Base-by-base conservation (phyloP, 805 yeast genomes). In the Spathaspora arborariae region DNA sequence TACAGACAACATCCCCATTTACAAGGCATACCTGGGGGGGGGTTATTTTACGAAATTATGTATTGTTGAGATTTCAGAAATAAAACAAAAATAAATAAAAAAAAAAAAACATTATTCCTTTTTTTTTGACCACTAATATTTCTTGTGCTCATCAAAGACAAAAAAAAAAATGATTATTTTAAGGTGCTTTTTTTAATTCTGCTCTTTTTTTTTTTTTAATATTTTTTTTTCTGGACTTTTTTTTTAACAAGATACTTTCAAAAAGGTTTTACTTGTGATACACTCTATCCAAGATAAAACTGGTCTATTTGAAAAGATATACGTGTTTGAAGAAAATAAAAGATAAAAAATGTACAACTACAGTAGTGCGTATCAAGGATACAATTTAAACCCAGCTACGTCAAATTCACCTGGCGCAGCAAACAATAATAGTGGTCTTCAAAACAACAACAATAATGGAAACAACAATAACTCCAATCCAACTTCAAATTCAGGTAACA, bases 371-470 rank as follows among this genome's bases (percentile, higher is more conserved):
- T 30, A 30, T 13, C 16, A 6, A 13, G 35, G 35, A 16, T 30
- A 30, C n/a, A 30, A 30, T 30, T 30, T 30, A 15, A 30, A 30
- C 35, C 35, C 35, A 30, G 16, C 35, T 3, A 30, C 35, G 4
- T 9, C 35, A 13, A 30, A 30, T 24, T 24, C 27, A 8, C 27
- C 27, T 13, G 27, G 27, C 16, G 35, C 35, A 16, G 35, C 35
- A 13, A 30, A 15, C 35, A 30, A 30, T 13, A 18, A 36, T 20
- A 13, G 39, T n/a, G 18, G 11, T 16, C 21, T 37, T 22, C 39
- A 37, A 47, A 47, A 47, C 39, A 47, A 47, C 37, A 39, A 38
- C 45, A 41, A 47, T 39, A 43, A 37, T 50, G 48, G 20, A 48
- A 48, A 41, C 48, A 43, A 19, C 48, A 51, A 22, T 42, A 46